These are phyloP conservation scores for Ilyonectria destructans DNA, from an alignment of 2,329 filamentous ascomycete genomes.

Conservation along the genomic window DNA sequence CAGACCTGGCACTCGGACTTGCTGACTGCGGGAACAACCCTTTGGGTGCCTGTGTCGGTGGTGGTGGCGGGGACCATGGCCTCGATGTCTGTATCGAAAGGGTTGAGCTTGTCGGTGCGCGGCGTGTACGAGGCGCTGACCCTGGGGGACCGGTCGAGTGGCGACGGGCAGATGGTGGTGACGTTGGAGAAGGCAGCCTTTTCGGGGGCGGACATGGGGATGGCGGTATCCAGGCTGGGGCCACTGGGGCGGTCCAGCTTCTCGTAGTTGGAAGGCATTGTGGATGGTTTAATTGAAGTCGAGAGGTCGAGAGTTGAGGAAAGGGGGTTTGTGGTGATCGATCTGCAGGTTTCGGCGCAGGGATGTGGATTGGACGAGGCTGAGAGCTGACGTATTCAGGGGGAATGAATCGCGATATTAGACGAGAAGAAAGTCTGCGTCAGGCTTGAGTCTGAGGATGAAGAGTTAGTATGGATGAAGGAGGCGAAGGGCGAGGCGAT, in stretches of 20 bases:
- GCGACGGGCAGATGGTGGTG: constrained; percentile 41
- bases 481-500: background rate
- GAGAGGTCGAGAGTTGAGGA: background rate
- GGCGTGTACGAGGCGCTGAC: constrained; percentile 63
- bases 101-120: constrained; percentile 62
- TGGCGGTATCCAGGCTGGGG: constrained; percentile 40
- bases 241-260: constrained; percentile 46
- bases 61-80: constrained; percentile 61
- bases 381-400: background rate
- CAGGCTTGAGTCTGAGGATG: background rate
- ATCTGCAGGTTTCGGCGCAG: constrained; percentile 22
- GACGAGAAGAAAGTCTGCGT: background rate
- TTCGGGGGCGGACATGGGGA: constrained; percentile 48
- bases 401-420: background rate
- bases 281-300: constrained; percentile 24
- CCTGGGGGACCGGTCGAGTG: constrained; percentile 47
- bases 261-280: constrained; percentile 49
- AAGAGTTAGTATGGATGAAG: background rate
- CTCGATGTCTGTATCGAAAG: constrained; percentile 74
- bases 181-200: constrained; percentile 50
- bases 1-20: constrained; percentile 70
- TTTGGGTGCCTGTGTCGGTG: constrained; percentile 53
- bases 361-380: background rate
- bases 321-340: constrained; percentile 5
- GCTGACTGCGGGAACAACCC: constrained; percentile 49